These are phyloP conservation scores for Scheffersomyces lignicola DNA, from an alignment of 1,139 yeast species.

Conservation along the genomic window DNA sequence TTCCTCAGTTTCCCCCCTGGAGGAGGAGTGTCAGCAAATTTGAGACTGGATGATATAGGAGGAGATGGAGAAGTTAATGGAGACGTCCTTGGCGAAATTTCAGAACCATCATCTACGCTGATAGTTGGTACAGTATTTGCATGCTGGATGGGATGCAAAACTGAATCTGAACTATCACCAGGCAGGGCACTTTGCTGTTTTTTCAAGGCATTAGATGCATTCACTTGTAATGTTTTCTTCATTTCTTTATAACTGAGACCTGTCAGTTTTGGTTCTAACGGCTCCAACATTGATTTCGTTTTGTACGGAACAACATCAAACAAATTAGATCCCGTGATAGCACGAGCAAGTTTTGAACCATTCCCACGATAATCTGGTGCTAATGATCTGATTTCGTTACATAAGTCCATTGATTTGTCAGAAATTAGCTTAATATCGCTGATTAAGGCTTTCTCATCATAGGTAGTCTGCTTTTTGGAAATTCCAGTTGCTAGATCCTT, in stretches of 20 bases:
- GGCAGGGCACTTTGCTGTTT: not conserved
- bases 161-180: not conserved
- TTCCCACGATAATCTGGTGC: conserved; percentile 44
- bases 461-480: conserved; percentile 15
- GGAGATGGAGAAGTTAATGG: conserved; percentile 7
- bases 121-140: conserved; percentile 8
- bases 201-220: conserved; percentile 9
- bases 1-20: conserved; percentile 18
- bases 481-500: conserved; percentile 19
- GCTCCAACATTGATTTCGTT: conserved; percentile 42
- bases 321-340: conserved; percentile 45
- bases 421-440: conserved; percentile 34
- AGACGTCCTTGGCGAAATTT: conserved; percentile 11
- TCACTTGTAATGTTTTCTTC: conserved; percentile 26
- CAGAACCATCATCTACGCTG: conserved; percentile 11
- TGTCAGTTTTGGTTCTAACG: conserved; percentile 22
- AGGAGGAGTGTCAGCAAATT: conserved; percentile 6
- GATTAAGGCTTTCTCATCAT: conserved; percentile 32
- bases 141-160: not conserved
- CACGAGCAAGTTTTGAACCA: conserved; percentile 48
- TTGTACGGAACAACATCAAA: conserved; percentile 43
- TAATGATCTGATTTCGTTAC: conserved; percentile 36
- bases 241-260: conserved; percentile 37
- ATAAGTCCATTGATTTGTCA: conserved; percentile 38
- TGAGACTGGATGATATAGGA: conserved; percentile 6